phyloP scores from a whole-genome alignment of 768 basidiomycete genomes.

The Neoboletus subvelutipes region DNA sequence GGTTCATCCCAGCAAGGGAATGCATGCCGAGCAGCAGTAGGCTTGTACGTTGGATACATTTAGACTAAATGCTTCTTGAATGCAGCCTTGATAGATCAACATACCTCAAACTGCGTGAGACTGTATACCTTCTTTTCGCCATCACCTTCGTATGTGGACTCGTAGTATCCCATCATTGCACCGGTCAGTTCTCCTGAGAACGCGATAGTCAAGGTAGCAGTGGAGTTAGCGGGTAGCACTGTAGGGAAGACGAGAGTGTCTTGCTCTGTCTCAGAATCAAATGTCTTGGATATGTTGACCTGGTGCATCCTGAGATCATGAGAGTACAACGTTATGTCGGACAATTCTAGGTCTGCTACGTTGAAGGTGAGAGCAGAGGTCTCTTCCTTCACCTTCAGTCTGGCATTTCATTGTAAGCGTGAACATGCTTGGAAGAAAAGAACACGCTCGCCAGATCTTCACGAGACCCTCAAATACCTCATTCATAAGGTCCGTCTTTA shows the following conservation, averaged over 20 bases:
- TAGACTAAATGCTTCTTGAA: not conserved
- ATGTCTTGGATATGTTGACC: conserved; percentile 41
- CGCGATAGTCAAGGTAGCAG: conserved; percentile 65
- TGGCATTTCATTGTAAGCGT: conserved; percentile 25
- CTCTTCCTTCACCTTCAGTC: conserved; percentile 61
- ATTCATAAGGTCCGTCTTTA: conserved; percentile 81
- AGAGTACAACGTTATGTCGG: conserved; percentile 54
- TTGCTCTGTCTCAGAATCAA: conserved; percentile 66
- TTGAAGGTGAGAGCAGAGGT: conserved; percentile 70
- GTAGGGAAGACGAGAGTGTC: conserved; percentile 57
- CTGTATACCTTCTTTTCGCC: conserved; percentile 67
- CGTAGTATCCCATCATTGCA: conserved; percentile 84
- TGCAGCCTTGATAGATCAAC: conserved; percentile 4
- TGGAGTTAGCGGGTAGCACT: conserved; percentile 62
- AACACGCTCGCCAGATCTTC: conserved; percentile 55
- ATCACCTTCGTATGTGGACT: conserved; percentile 59
- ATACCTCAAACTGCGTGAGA: conserved; percentile 87
- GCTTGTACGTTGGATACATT: conserved; percentile 39
- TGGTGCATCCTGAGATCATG: conserved; percentile 53
- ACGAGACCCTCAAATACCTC: conserved; percentile 76
- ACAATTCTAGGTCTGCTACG: conserved; percentile 56
- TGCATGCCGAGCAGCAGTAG: conserved; percentile 79
- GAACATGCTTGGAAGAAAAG: not conserved
- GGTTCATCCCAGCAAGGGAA: conserved; percentile 97
- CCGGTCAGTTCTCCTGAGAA: conserved; percentile 68